Percentiles rank a stretch among this genome's conserved stretches.
These are phyloP conservation scores for Magnusiomyces magnusii DNA, from an alignment of 1,139 yeast genomes.

Conservation along the genomic window DNA sequence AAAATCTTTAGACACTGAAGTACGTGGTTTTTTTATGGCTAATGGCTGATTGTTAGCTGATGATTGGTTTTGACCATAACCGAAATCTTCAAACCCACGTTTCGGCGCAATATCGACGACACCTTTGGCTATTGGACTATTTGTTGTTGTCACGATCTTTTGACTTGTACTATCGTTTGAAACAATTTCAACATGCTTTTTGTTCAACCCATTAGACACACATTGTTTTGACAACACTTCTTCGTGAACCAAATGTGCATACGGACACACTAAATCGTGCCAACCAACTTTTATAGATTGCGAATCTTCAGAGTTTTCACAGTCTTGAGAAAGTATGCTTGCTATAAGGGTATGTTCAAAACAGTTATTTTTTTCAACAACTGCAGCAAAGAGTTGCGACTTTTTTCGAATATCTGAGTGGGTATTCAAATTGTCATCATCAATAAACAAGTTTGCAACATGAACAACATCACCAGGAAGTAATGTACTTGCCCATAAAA, in stretches of 20 bases:
- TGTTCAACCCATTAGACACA: neutral
- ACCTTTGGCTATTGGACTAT: too few relatives aligned
- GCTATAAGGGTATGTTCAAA: neutral
- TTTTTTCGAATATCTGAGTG: neutral
- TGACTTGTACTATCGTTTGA: neutral
- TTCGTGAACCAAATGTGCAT: neutral
- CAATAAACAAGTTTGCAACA: too few relatives aligned
- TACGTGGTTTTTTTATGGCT: too few relatives aligned
- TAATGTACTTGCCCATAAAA: constrained; percentile 20
- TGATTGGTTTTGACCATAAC: too few relatives aligned
- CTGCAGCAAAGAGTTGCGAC: neutral
- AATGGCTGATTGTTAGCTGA: too few relatives aligned
- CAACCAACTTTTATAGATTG: neutral
- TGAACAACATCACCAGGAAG: constrained; percentile 23
- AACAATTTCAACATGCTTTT: neutral
- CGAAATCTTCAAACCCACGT: too few relatives aligned
- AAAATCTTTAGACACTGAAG: too few relatives aligned
- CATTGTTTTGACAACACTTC: neutral
- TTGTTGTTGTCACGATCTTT: neutral
- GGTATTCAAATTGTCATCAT: too few relatives aligned
- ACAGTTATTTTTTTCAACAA: constrained; percentile 1
- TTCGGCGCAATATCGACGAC: too few relatives aligned
- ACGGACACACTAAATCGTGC: constrained; percentile 3
- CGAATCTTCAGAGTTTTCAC: neutral
- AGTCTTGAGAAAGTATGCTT: neutral